These are phyloP conservation scores for Melanomma pulvis-pyrius DNA, from an alignment of 495 filamentous ascomycete genomes.

Conservation along the genomic window DNA sequence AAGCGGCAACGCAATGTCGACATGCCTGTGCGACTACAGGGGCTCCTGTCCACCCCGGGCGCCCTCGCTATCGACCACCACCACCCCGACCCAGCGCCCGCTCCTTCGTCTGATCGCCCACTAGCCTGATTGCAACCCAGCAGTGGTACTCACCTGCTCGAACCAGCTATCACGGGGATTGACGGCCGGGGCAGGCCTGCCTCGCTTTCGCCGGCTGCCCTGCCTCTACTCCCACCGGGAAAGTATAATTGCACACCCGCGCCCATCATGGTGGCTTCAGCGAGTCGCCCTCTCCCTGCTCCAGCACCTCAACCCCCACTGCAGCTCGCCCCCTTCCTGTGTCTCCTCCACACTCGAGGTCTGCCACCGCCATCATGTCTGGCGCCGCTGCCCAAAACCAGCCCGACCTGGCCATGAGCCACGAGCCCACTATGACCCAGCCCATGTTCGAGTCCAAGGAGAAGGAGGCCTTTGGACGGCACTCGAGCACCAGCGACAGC, in stretches of 20 bases:
- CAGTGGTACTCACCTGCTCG: slow-evolving; percentile 20
- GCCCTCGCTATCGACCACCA: too few relatives aligned
- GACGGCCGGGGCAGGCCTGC: background rate
- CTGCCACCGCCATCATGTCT: slow-evolving; percentile 21
- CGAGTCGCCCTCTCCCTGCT: background rate
- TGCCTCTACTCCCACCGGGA: background rate
- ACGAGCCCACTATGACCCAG: slow-evolving; percentile 24
- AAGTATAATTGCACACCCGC: slow-evolving; percentile 10
- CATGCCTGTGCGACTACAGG: background rate
- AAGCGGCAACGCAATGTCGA: slow-evolving; percentile 20
- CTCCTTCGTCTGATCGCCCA: background rate
- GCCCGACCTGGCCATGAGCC: slow-evolving; percentile 27
- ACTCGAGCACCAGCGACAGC: slow-evolving; percentile 10
- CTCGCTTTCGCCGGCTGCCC: background rate
- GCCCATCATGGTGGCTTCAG: too few relatives aligned
- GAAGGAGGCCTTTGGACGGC: slow-evolving; percentile 13
- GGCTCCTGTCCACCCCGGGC: too few relatives aligned
- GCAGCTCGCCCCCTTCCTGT: slow-evolving; percentile 3
- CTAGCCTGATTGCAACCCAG: slow-evolving; percentile 28
- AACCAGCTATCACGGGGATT: slow-evolving; percentile 12
- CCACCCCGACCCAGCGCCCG: slow-evolving; percentile 6
- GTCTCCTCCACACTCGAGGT: background rate
- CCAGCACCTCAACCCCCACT: background rate
- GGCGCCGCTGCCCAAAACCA: slow-evolving; percentile 24
- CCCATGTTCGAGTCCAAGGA: slow-evolving; percentile 27